Evolutionary conservation across 2,329 filamentous ascomycete species (phyloP).

Genomic region (Thielaviopsis musarum): DNA sequence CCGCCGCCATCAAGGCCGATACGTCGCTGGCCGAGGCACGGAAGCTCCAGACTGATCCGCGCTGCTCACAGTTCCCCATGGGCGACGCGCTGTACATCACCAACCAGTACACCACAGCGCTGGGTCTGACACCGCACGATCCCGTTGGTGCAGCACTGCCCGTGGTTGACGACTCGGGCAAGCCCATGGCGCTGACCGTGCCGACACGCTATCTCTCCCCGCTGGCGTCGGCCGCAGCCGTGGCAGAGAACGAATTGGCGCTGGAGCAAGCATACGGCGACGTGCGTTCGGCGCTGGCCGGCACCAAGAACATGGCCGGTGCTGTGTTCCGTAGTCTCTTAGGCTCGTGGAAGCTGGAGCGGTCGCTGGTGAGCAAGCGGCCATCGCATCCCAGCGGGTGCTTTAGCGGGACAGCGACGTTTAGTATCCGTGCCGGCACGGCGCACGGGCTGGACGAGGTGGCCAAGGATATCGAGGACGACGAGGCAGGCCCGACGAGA

Average conservation of each 20-base stretch:
- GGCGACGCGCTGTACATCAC: slow-evolving; percentile 64
- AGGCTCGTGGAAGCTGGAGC: slow-evolving; percentile 49
- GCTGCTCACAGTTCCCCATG: slow-evolving; percentile 60
- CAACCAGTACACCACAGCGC: slow-evolving; percentile 46
- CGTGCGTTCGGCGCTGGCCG: slow-evolving; percentile 25
- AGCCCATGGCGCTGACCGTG: slow-evolving; percentile 36
- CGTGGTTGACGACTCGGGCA: slow-evolving; percentile 24
- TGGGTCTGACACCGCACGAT: slow-evolving; percentile 32
- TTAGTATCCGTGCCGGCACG: slow-evolving; percentile 29
- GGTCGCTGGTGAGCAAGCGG: slow-evolving; percentile 35
- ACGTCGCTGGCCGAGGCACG: slow-evolving; percentile 29
- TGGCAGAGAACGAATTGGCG: slow-evolving; percentile 25
- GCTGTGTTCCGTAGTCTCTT: slow-evolving; percentile 57
- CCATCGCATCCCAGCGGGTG: slow-evolving; percentile 45
- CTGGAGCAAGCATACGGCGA: slow-evolving; percentile 29
- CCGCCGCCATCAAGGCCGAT: slow-evolving; percentile 20
- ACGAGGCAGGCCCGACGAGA: neutral
- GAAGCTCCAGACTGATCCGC: slow-evolving; percentile 33
- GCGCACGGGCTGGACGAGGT: neutral
- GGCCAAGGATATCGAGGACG: neutral
- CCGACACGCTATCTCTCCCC: slow-evolving; percentile 35
- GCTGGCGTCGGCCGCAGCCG: slow-evolving; percentile 22
- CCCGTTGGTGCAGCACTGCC: slow-evolving; percentile 18
- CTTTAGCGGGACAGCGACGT: slow-evolving; percentile 47
- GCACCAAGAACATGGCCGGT: slow-evolving; percentile 37